Conservation (phyloP, 768 basidiomycete genomes). For the Xerocomus potaroensis region DNA sequence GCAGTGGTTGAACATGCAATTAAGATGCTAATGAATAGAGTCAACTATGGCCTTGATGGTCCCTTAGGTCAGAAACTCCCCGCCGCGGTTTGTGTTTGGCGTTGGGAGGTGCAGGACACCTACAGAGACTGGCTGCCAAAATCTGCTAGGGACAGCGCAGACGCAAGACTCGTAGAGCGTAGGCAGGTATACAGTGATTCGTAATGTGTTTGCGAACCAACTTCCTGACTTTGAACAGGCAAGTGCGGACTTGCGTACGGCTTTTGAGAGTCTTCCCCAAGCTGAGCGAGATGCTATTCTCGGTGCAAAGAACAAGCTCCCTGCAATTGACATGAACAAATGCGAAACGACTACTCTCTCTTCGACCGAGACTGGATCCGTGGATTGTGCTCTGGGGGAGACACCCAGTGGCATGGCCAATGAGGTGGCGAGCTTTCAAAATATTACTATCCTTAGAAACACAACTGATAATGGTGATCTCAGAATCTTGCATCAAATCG, state of each 20-base stretch:
- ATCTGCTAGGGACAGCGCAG: slow-evolving; percentile 57
- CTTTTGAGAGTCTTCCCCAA: slow-evolving; percentile 57
- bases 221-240: slow-evolving; percentile 40
- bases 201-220: background rate
- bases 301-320: slow-evolving; percentile 45
- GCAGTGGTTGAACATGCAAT: slow-evolving; percentile 60
- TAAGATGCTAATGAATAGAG: slow-evolving; percentile 56
- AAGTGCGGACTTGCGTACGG: slow-evolving; percentile 46
- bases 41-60: slow-evolving; percentile 75
- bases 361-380: background rate
- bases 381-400: slow-evolving; percentile 20
- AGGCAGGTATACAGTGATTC: slow-evolving; percentile 44
- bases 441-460: background rate
- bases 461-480: slow-evolving; percentile 8
- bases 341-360: slow-evolving; percentile 5
- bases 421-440: slow-evolving; percentile 22
- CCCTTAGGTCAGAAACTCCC: slow-evolving; percentile 49
- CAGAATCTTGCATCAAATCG: slow-evolving; percentile 29
- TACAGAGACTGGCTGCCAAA: slow-evolving; percentile 63
- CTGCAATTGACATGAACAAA: slow-evolving; percentile 32
- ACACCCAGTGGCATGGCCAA: slow-evolving; percentile 24
- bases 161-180: slow-evolving; percentile 59
- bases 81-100: slow-evolving; percentile 69
- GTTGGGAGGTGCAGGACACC: slow-evolving; percentile 76
- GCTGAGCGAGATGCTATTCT: slow-evolving; percentile 54